Evolutionary conservation across 129 eudicot species (phyloP).

Genomic region (Tagetes erecta): DNA sequence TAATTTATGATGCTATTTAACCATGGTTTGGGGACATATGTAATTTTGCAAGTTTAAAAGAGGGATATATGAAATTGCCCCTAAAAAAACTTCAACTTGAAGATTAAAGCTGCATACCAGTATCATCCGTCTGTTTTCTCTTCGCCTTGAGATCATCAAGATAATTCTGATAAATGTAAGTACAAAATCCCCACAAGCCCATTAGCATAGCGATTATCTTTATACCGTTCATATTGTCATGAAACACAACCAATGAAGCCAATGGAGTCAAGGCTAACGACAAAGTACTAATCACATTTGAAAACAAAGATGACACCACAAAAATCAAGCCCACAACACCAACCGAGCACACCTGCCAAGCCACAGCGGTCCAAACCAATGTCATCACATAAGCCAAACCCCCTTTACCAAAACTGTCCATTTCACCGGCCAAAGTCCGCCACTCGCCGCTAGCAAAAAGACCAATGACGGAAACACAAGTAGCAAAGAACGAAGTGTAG

Average conservation of each 20-base stretch:
- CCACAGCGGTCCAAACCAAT: constrained; percentile 70
- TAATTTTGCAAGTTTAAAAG: too few relatives aligned
- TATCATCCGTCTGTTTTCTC: constrained; percentile 30
- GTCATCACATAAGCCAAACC: constrained; percentile 67
- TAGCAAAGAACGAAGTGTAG: constrained; percentile 65
- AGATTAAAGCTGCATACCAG: constrained; percentile 28
- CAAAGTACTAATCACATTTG: constrained; percentile 77
- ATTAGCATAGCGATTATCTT: constrained; percentile 71
- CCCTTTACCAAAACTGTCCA: constrained; percentile 60
- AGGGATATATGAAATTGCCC: too few relatives aligned
- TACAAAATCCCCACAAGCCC: constrained; percentile 81
- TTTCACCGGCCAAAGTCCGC: constrained; percentile 58
- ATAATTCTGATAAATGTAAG: constrained; percentile 83
- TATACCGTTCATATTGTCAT: constrained; percentile 72
- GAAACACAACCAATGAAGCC: constrained; percentile 63
- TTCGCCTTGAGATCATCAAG: constrained; percentile 57
- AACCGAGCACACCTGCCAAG: constrained; percentile 93
- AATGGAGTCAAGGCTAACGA: constrained; percentile 83
- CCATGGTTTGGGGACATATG: too few relatives aligned
- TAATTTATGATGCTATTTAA: too few relatives aligned
- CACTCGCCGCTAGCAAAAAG: constrained; percentile 97
- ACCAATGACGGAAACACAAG: constrained; percentile 61
- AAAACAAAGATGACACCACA: constrained; percentile 71
- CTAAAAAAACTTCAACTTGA: constrained; percentile 31
- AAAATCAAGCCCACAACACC: constrained; percentile 89